Percentiles rank a stretch among this genome's conserved stretches.
Conservation (phyloP, 345 rosid genomes). For the Odontarrhena argentea region DNA sequence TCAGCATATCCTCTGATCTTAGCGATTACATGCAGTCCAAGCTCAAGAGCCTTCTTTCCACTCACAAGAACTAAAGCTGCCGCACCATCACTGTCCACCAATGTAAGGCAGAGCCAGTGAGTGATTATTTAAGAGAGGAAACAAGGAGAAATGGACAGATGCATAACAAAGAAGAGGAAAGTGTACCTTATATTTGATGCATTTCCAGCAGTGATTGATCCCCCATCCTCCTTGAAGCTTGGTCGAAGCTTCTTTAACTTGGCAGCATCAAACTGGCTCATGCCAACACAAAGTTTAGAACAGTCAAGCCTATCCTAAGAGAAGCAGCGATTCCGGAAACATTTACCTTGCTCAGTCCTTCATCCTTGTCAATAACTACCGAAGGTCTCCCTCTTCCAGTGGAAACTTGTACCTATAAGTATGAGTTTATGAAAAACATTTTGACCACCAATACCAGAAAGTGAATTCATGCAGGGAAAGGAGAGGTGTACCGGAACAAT, state of each 20-base stretch:
- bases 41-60: conserved; percentile 77
- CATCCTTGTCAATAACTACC: conserved; percentile 70
- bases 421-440: conserved; percentile 25
- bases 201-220: conserved; percentile 95
- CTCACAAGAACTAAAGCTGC: conserved; percentile 91
- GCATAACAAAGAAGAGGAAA: neutral
- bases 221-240: conserved; percentile 83
- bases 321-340: neutral
- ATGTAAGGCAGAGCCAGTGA: conserved; percentile 17
- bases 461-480: conserved; percentile 18
- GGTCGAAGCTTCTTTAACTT: conserved; percentile 86
- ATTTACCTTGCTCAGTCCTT: conserved; percentile 78
- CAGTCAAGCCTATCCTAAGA: conserved; percentile 8
- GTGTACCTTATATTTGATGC: conserved; percentile 90
- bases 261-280: conserved; percentile 70
- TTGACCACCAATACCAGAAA: conserved; percentile 17
- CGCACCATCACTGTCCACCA: conserved; percentile 86
- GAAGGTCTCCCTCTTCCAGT: conserved; percentile 77
- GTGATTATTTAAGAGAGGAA: conserved; percentile 1
- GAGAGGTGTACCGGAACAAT: conserved; percentile 62
- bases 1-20: conserved; percentile 84
- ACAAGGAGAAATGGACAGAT: conserved; percentile 15
- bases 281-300: conserved; percentile 6
- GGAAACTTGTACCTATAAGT: conserved; percentile 77
- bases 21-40: conserved; percentile 82